These are phyloP conservation scores for Marasmius tenuissimus DNA, from an alignment of 1,284 basidiomycete species.

Conservation along the genomic window DNA sequence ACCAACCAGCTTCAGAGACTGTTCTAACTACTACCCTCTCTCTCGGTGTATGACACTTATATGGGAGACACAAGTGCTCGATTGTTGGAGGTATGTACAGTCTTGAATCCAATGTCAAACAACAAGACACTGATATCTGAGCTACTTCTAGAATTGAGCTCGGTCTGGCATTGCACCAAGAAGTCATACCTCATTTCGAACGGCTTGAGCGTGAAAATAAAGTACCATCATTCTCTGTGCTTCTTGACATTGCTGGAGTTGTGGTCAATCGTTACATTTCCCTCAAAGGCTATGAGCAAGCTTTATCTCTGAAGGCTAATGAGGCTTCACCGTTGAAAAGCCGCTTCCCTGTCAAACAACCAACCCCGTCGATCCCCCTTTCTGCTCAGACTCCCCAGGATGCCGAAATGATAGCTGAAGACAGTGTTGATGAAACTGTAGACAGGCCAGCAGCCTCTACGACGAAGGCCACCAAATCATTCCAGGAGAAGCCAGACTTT, in stretches of 20 bases:
- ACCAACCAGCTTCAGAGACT: background rate
- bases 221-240: background rate
- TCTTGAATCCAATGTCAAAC: background rate
- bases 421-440: too few relatives aligned
- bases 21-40: background rate
- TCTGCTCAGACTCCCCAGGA: background rate
- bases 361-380: too few relatives aligned
- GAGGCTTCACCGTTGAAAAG: background rate
- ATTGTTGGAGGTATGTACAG: background rate
- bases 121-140: background rate
- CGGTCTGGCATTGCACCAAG: background rate
- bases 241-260: background rate
- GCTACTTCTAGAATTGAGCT: background rate
- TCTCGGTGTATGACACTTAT: background rate
- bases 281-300: background rate
- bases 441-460: too few relatives aligned
- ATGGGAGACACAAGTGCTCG: background rate
- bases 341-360: background rate
- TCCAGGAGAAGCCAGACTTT: background rate
- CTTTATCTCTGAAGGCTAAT: background rate
- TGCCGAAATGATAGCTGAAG: background rate
- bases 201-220: background rate
- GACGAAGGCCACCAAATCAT: too few relatives aligned
- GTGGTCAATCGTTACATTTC: background rate
- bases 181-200: background rate